Base-by-base conservation (phyloP, 495 filamentous ascomycete genomes). In the Neurospora sp. region DNA sequence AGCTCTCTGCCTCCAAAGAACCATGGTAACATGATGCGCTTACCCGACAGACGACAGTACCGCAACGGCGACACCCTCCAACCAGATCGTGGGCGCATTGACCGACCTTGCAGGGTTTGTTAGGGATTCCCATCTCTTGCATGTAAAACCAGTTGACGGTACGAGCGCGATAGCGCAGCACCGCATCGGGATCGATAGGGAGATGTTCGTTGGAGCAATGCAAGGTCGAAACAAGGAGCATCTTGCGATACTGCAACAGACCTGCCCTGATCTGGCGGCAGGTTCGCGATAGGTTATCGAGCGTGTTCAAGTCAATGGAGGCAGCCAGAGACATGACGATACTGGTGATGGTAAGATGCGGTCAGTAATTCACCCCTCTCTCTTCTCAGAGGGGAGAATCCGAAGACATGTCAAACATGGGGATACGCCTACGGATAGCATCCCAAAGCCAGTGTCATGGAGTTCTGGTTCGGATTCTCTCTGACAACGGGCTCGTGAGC, bases 41-140 rank as follows among this genome's bases (percentile, higher is more conserved):
- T 83, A 96, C 93, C 78, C 94, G 86, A 78, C 94, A 97, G 14
- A 96, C 89, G 16, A 92, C 84, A 69, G 83, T 90, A 8, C 87
- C 89, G 81, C 94, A 97, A 38, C 90, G 85, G 31, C 92, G 88
- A 81, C 94, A 97, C 74, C 90, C 91, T 18, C 83, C 87, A 4
- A 97, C 94, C 88, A 96, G 86, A 80, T 97, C 94, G 40, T 92
- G 84, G 44, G 94, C 94, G 77, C 94, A 97, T 74, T 85, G 85
- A 14, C 91, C 88, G 27, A 92, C 82, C 79, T 91, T 93, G 59
- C 91, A 91, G 70, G 83, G 87, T 71, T 78, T 80, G 16, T 74
- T 72, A 22, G 76, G 38, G 31, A 75, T 75, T 31, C 75, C 74
- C 41, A 78, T 77, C 53, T 83, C 80, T 69, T 85, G 81, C 81